phyloP scores from a whole-genome alignment of 2,329 filamentous ascomycete species.

The Furcasterigmium sp. region DNA sequence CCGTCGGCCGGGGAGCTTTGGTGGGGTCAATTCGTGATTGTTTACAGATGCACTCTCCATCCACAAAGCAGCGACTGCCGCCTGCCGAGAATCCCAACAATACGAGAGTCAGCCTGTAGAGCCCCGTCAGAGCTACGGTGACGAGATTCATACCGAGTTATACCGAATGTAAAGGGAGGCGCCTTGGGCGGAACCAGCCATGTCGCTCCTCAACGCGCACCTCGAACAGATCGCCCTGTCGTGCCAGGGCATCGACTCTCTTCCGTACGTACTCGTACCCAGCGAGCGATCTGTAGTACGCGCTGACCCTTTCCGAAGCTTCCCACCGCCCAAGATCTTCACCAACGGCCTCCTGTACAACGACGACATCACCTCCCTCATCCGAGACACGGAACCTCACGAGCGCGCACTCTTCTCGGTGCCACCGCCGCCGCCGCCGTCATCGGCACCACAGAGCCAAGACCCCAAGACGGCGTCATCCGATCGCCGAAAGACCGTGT shows the following conservation, averaged over 20 bases:
- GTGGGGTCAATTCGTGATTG: no score
- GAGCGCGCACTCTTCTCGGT: slow-evolving; percentile 94
- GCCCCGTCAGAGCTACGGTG: no score
- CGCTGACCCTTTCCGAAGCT: slow-evolving; percentile 44
- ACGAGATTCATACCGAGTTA: no score
- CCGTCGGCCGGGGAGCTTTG: no score
- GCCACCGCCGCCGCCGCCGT: slow-evolving; percentile 58
- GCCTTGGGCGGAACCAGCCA: slow-evolving; percentile 35
- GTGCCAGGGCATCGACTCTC: slow-evolving; percentile 69
- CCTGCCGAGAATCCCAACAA: no score
- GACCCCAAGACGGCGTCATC: slow-evolving; percentile 37
- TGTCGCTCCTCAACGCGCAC: slow-evolving; percentile 66
- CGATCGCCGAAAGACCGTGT: slow-evolving; percentile 56
- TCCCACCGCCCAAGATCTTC: slow-evolving; percentile 88
- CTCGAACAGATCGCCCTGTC: slow-evolving; percentile 73
- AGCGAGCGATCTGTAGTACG: slow-evolving; percentile 2
- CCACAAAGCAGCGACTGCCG: no score
- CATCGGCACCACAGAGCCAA: slow-evolving; percentile 32
- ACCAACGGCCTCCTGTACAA: slow-evolving; percentile 85
- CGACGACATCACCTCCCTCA: slow-evolving; percentile 89
- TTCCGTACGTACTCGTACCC: slow-evolving; percentile 51
- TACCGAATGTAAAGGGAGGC: no score
- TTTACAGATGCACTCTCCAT: no score
- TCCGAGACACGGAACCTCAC: slow-evolving; percentile 91
- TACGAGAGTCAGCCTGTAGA: no score